phyloP scores from a whole-genome alignment of 2,329 filamentous ascomycete genomes.

The Huntiella abstrusa region DNA sequence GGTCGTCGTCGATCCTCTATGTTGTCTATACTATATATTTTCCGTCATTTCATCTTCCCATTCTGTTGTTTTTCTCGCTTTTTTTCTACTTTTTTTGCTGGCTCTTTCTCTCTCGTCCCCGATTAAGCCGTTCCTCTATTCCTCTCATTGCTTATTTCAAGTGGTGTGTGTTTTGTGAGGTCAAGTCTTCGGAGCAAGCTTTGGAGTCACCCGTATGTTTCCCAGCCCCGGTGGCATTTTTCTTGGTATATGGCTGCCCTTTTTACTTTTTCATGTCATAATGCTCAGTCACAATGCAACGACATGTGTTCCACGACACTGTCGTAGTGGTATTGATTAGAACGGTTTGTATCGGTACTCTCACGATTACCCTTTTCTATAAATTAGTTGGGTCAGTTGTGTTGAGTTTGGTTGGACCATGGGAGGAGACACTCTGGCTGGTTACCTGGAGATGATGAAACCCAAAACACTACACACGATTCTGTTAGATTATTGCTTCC shows the following conservation, averaged over 20 bases:
- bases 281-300: neutral
- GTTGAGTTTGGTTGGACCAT: neutral
- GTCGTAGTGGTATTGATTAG: neutral
- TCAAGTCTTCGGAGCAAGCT: conserved; percentile 3
- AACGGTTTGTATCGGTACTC: neutral
- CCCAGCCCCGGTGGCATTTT: conserved; percentile 1
- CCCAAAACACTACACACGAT: neutral
- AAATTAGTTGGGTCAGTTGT: neutral
- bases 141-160: no score
- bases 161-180: conserved; percentile 5
- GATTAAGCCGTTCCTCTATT: neutral
- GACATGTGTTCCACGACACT: neutral
- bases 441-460: conserved; percentile 2
- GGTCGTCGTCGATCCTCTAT: neutral
- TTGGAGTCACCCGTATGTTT: conserved; percentile 3
- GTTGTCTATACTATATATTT: conserved; percentile 1
- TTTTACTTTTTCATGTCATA: neutral
- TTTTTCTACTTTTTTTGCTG: neutral
- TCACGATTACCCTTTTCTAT: neutral
- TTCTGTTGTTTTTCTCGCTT: neutral
- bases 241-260: neutral
- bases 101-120: neutral
- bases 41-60: conserved; percentile 2
- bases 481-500: conserved; percentile 2
- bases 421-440: conserved; percentile 2